These are phyloP conservation scores for Chytridiales sp. DNA, from an alignment of 371 early-diverging fungal genomes.

Conservation along the genomic window DNA sequence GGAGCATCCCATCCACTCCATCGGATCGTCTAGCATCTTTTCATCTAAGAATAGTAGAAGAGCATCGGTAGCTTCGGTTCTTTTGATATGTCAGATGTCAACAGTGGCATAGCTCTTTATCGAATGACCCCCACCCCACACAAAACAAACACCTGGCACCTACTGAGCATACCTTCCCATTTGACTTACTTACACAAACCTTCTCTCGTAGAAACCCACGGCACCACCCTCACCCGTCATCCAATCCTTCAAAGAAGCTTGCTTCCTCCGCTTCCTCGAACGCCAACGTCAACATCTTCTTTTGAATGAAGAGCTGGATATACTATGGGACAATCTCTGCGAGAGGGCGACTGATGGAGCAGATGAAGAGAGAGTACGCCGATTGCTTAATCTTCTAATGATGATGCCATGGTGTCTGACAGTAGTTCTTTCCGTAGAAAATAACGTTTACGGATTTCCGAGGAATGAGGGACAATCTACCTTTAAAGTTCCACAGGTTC, in stretches of 20 bases:
- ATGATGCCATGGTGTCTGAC: background rate
- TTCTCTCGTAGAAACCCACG: too few relatives aligned
- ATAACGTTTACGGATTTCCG: conserved; percentile 35
- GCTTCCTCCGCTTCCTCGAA: conserved; percentile 15
- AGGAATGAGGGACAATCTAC: conserved; percentile 17
- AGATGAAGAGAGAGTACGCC: conserved; percentile 26
- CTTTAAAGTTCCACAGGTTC: conserved; percentile 34
- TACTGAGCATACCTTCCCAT: too few relatives aligned
- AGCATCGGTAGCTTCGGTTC: too few relatives aligned
- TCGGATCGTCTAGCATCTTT: too few relatives aligned
- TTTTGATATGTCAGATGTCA: too few relatives aligned
- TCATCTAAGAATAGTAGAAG: too few relatives aligned
- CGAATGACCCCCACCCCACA: too few relatives aligned
- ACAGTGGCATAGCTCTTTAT: too few relatives aligned
- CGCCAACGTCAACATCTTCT: conserved; percentile 23
- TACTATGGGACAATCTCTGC: conserved; percentile 38
- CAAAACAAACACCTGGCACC: too few relatives aligned
- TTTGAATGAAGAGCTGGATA: conserved; percentile 44
- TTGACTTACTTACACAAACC: too few relatives aligned
- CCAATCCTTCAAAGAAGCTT: conserved; percentile 1
- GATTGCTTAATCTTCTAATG: conserved; percentile 4
- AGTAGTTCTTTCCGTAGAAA: conserved; percentile 21
- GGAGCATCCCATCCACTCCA: too few relatives aligned
- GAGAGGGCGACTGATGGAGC: conserved; percentile 16
- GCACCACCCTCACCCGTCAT: too few relatives aligned